Conservation (phyloP, 495 filamentous ascomycete genomes). For the Corynascus novoguineensis region DNA sequence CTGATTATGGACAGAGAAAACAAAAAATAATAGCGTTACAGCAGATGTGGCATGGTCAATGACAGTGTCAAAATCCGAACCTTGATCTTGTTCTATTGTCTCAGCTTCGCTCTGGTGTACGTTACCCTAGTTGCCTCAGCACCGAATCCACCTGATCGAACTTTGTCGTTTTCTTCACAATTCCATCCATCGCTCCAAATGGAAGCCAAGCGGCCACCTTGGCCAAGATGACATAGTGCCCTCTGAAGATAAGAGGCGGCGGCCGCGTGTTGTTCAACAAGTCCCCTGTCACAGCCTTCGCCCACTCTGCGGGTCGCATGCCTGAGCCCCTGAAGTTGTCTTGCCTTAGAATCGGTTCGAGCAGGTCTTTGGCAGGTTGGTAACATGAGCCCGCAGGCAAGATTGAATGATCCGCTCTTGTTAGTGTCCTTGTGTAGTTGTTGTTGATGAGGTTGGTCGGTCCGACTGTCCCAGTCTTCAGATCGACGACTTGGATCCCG, state of each 20-base stretch:
- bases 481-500: conserved; percentile 34
- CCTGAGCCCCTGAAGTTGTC: background rate
- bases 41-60: no score
- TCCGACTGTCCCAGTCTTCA: conserved; percentile 29
- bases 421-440: background rate
- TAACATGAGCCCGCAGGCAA: conserved; percentile 11
- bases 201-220: conserved; percentile 9
- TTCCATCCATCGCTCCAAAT: background rate
- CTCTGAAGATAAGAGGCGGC: conserved; percentile 11
- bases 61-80: no score
- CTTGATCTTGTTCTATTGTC: no score
- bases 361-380: conserved; percentile 10
- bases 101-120: no score
- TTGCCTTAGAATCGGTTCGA: conserved; percentile 24
- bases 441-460: conserved; percentile 17
- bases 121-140: no score
- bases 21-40: no score
- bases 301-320: conserved; percentile 14
- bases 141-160: conserved; percentile 17
- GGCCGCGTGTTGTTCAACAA: conserved; percentile 11
- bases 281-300: conserved; percentile 5
- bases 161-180: conserved; percentile 7
- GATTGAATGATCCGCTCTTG: background rate
- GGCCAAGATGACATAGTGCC: conserved; percentile 3
- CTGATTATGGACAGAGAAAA: no score